A percentile compares a stretch with the other conserved stretches of the same genome.
Evolutionary conservation across 352 stramenopile genomes (phyloP).

Genomic region (Globisporangium ultimum): DNA sequence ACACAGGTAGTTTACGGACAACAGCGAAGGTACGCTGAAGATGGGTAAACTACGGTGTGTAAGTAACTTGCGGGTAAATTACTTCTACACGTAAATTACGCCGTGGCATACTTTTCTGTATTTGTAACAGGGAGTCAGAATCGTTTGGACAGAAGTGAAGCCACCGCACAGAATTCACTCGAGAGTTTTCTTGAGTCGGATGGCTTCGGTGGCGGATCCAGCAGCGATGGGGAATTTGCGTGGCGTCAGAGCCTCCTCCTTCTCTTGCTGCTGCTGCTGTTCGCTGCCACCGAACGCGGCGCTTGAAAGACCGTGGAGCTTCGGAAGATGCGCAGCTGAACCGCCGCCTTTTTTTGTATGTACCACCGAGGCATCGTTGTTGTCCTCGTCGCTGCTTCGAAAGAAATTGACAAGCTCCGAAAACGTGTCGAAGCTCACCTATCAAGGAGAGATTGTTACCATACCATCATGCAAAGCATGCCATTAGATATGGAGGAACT

Average conservation of each 20-base stretch:
- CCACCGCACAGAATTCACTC: no score
- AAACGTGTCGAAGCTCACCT: conserved; percentile 71
- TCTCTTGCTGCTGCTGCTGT: background rate
- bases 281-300: background rate
- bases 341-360: background rate
- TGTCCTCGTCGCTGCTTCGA: conserved; percentile 5
- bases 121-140: no score
- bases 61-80: no score
- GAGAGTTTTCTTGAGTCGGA: conserved; percentile 17
- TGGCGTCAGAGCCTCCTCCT: background rate
- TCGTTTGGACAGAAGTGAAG: no score
- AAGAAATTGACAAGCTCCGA: conserved; percentile 45
- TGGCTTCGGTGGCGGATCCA: conserved; percentile 27
- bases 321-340: background rate
- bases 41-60: no score
- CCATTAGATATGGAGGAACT: background rate
- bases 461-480: background rate
- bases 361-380: background rate
- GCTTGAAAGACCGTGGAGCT: conserved; percentile 2
- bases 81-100: no score
- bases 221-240: conserved; percentile 11
- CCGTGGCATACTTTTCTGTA: no score
- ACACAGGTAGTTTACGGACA: background rate
- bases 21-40: no score
- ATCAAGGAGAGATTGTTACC: background rate